Percentiles rank a stretch among this genome's conserved stretches.
Evolutionary conservation across 768 basidiomycete genomes (phyloP).

Genomic region (Paxillus ammoniavirescens): DNA sequence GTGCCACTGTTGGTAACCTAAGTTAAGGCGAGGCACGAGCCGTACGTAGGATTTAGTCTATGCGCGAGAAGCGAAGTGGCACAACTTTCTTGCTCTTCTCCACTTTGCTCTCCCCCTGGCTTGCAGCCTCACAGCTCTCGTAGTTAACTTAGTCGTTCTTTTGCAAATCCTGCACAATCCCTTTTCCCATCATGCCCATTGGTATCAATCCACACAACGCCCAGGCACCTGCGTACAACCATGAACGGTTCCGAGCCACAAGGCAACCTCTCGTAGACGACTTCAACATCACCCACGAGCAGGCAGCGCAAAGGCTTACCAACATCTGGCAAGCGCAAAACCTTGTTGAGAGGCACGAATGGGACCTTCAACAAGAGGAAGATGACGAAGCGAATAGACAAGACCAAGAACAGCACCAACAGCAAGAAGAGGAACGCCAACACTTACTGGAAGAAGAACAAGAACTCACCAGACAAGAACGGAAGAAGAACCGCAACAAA

Average conservation of each 20-base stretch:
- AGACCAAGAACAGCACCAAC: neutral
- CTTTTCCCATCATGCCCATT: neutral
- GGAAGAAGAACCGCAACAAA: constrained; percentile 1
- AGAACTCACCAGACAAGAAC: no score
- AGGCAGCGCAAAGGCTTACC: neutral
- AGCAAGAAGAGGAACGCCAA: neutral
- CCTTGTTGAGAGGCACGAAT: neutral
- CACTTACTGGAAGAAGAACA: neutral
- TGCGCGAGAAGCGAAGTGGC: neutral
- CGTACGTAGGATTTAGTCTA: neutral
- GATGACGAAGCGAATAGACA: neutral
- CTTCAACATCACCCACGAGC: neutral
- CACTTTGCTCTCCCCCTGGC: no score
- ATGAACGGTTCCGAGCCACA: neutral
- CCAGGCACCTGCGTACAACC: neutral
- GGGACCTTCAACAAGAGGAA: neutral
- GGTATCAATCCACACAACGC: neutral
- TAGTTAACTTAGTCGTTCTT: no score
- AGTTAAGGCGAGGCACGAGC: neutral
- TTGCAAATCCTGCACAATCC: neutral
- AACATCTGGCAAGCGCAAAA: neutral
- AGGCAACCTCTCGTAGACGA: neutral
- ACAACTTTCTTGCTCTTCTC: neutral
- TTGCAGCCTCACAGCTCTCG: no score
- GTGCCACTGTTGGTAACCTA: no score